Evolutionary conservation across 2,329 filamentous ascomycete species (phyloP).

Genomic region (Scytalidium lignicola): DNA sequence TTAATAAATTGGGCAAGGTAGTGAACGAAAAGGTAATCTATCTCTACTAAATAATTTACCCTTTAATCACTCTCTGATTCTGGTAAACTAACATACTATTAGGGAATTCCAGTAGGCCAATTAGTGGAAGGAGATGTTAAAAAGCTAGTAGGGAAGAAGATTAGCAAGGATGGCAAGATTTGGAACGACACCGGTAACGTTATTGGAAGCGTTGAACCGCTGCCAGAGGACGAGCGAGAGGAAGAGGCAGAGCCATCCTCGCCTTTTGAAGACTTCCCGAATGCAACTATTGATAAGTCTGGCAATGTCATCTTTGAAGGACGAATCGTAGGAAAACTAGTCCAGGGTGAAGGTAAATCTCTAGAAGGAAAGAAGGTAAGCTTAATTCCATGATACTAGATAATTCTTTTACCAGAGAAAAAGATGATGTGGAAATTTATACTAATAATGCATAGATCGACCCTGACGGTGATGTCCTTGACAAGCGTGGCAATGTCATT

Average conservation of each 20-base stretch:
- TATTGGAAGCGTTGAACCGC: constrained; percentile 61
- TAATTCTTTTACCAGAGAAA: no score
- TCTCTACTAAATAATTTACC: not conserved
- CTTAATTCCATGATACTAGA: no score
- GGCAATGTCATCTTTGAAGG: constrained; percentile 48
- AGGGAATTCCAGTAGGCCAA: constrained; percentile 50
- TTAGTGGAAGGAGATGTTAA: constrained; percentile 61
- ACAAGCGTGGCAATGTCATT: constrained; percentile 62
- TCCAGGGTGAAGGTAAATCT: constrained; percentile 58
- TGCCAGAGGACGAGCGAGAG: constrained; percentile 49
- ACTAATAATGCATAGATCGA: constrained; percentile 47
- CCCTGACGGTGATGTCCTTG: constrained; percentile 75
- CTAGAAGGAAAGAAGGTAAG: constrained; percentile 51
- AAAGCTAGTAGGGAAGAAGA: constrained; percentile 57
- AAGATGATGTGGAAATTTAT: no score
- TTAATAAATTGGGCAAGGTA: constrained; percentile 53
- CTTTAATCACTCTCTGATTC: no score
- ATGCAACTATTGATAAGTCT: constrained; percentile 45
- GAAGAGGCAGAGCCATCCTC: constrained; percentile 40
- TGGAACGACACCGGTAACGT: constrained; percentile 67
- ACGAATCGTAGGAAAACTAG: constrained; percentile 51
- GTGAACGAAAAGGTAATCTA: constrained; percentile 36
- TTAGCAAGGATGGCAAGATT: constrained; percentile 64
- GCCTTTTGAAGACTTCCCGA: constrained; percentile 55
- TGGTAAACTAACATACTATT: not conserved